phyloP scores from a whole-genome alignment of 345 rosid species.

The Xanthoceras sorbifolium region DNA sequence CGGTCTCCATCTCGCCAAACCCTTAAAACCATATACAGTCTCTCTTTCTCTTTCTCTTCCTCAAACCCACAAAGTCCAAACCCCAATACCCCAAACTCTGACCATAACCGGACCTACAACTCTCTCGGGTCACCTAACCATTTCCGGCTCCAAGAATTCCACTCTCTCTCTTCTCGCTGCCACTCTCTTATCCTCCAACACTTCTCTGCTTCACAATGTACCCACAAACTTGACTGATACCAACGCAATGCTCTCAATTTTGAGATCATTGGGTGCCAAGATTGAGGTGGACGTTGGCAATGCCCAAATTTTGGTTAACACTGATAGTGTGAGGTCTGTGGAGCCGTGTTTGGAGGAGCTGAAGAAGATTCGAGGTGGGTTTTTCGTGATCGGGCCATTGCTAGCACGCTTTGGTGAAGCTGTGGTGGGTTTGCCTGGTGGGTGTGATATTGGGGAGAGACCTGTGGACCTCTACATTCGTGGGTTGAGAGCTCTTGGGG shows the following conservation, averaged over 20 bases:
- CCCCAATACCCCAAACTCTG: slow-evolving; percentile 8
- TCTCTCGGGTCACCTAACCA: slow-evolving; percentile 33
- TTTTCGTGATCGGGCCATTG: slow-evolving; percentile 37
- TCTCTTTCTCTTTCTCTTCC: not conserved
- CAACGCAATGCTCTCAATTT: slow-evolving; percentile 24
- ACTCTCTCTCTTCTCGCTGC: slow-evolving; percentile 37
- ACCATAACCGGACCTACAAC: slow-evolving; percentile 34
- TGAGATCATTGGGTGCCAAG: slow-evolving; percentile 32
- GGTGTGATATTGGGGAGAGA: slow-evolving; percentile 39
- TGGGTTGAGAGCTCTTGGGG: slow-evolving; percentile 40
- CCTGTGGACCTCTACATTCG: slow-evolving; percentile 37
- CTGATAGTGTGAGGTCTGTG: slow-evolving; percentile 16
- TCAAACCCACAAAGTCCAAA: not conserved
- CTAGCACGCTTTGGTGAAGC: slow-evolving; percentile 39
- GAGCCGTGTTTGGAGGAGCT: slow-evolving; percentile 26
- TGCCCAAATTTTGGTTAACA: slow-evolving; percentile 12
- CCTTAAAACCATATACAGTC: not conserved
- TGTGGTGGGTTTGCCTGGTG: slow-evolving; percentile 37
- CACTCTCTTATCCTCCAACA: slow-evolving; percentile 32
- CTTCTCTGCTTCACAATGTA: slow-evolving; percentile 25
- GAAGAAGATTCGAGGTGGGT: slow-evolving; percentile 36
- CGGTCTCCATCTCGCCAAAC: not conserved
- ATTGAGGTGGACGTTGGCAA: slow-evolving; percentile 12
- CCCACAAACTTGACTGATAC: slow-evolving; percentile 18
- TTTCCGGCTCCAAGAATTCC: slow-evolving; percentile 42